phyloP scores from a whole-genome alignment of 257 asterid genomes.

The Paulownia fortunei region DNA sequence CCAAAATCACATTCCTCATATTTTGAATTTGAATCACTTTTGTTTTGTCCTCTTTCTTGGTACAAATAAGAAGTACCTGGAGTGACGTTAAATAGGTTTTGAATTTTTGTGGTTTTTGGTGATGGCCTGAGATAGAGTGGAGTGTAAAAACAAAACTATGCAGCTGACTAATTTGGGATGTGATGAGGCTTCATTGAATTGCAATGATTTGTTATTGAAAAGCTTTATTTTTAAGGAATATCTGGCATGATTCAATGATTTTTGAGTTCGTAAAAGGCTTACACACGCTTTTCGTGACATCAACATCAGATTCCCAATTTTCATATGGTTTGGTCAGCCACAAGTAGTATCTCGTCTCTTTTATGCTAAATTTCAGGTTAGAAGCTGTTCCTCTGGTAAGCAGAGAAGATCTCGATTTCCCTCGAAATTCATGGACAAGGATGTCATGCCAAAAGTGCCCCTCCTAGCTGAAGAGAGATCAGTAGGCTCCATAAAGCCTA shows the following conservation, averaged over 20 bases:
- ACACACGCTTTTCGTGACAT: neutral
- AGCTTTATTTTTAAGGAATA: neutral
- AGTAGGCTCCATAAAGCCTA: conserved; percentile 42
- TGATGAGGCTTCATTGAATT: neutral
- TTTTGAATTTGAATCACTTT: neutral
- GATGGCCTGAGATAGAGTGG: neutral
- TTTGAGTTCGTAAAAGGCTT: conserved; percentile 3
- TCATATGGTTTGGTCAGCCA: neutral
- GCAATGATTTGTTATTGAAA: neutral
- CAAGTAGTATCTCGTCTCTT: conserved; percentile 26
- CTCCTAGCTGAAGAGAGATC: conserved; percentile 59
- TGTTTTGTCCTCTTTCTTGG: neutral
- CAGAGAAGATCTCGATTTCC: conserved; percentile 73
- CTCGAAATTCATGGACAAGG: conserved; percentile 81
- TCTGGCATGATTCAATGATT: neutral
- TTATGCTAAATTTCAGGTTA: conserved; percentile 53
- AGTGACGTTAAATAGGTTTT: neutral
- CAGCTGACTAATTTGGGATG: neutral
- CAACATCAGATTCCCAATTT: neutral
- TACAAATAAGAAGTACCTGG: neutral
- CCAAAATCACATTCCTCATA: conserved; percentile 1
- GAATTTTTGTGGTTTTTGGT: neutral
- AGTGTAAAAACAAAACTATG: neutral
- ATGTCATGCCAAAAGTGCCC: conserved; percentile 54
- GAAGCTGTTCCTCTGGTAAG: conserved; percentile 78